Percentiles rank a stretch among this genome's conserved stretches.
These are phyloP conservation scores for Schizosaccharomyces cryophilus DNA, from an alignment of 805 yeast species.

Conservation along the genomic window DNA sequence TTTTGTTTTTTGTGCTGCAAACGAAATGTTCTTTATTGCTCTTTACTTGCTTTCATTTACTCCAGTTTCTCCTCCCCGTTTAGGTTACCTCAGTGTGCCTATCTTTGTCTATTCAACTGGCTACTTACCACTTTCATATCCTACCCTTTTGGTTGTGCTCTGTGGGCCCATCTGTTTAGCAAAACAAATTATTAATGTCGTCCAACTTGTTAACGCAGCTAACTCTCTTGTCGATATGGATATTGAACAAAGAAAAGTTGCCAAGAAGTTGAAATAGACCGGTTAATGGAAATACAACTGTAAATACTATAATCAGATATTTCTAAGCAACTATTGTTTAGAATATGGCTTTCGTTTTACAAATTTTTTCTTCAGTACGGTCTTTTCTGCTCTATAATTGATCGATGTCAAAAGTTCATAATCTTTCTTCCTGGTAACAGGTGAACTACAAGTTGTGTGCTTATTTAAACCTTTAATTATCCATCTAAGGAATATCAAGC, in stretches of 20 bases:
- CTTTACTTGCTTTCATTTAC: conserved; percentile 53
- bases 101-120: not conserved
- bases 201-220: conserved; percentile 75
- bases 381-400: not conserved
- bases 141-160: conserved; percentile 30
- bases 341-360: too few relatives aligned
- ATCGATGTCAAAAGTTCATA: not conserved
- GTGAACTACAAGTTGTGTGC: too few relatives aligned
- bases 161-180: conserved; percentile 72
- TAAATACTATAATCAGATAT: too few relatives aligned
- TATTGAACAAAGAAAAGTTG: conserved; percentile 24
- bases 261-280: not conserved
- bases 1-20: conserved; percentile 74
- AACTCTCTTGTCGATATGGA: conserved; percentile 54
- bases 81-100: conserved; percentile 12
- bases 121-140: conserved; percentile 26
- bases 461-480: too few relatives aligned
- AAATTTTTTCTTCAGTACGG: not conserved
- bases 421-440: too few relatives aligned
- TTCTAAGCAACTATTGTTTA: too few relatives aligned
- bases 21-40: conserved; percentile 81
- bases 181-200: conserved; percentile 71
- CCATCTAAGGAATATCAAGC: too few relatives aligned
- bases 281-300: not conserved
- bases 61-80: conserved; percentile 18